Evolutionary conservation across 441 rosid species (phyloP).

Genomic region (Gossypium davidsonii): DNA sequence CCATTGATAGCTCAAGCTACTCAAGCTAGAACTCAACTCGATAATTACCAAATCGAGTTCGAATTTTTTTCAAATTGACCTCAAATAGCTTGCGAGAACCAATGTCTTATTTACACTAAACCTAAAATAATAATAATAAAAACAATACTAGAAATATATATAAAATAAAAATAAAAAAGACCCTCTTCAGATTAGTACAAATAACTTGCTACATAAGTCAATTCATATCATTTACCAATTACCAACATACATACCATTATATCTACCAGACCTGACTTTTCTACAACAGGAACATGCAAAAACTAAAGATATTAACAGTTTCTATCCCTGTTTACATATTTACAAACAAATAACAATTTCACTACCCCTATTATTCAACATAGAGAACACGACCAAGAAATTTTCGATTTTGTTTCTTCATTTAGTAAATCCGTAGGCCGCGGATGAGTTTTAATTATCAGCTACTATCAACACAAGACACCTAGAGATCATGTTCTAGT

Average conservation of each 20-base stretch:
- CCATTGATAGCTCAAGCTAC: too few relatives aligned
- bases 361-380: conserved; percentile 15
- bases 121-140: too few relatives aligned
- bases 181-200: too few relatives aligned
- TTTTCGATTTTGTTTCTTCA: conserved; percentile 16
- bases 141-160: too few relatives aligned
- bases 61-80: too few relatives aligned
- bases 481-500: conserved; percentile 18
- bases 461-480: conserved; percentile 23
- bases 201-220: background rate
- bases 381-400: background rate
- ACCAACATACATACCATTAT: background rate
- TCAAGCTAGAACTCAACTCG: too few relatives aligned
- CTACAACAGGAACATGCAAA: background rate
- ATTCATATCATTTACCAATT: background rate
- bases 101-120: too few relatives aligned
- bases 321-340: conserved; percentile 14
- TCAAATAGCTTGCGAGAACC: too few relatives aligned
- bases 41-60: too few relatives aligned
- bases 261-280: background rate
- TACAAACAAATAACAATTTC: conserved; percentile 17
- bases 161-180: too few relatives aligned
- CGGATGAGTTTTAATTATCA: conserved; percentile 17
- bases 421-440: conserved; percentile 10
- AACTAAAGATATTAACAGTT: background rate